These are phyloP conservation scores for Plasmodium berghei DNA, from an alignment of 169 alveolate genomes.

Conservation along the genomic window DNA sequence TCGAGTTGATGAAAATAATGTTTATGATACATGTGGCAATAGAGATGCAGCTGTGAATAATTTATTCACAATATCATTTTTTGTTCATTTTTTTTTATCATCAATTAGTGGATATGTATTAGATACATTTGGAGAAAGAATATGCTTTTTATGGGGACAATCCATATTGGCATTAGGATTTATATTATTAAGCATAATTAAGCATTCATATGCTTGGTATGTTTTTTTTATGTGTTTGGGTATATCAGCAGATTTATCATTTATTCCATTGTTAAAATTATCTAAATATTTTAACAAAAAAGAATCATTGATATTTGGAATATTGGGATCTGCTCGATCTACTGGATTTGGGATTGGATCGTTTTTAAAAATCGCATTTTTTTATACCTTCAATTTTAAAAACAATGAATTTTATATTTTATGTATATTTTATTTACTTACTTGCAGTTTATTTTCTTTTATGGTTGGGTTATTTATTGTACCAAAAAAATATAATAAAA, in stretches of 20 bases:
- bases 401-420: constrained; percentile 49
- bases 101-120: constrained; percentile 57
- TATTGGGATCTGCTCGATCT: constrained; percentile 71
- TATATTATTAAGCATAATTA: constrained; percentile 12
- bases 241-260: constrained; percentile 70
- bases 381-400: constrained; percentile 21
- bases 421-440: constrained; percentile 28
- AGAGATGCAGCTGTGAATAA: constrained; percentile 70
- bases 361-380: constrained; percentile 39
- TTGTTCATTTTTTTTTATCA: constrained; percentile 71
- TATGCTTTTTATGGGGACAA: constrained; percentile 67
- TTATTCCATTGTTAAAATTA: constrained; percentile 66
- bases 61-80: constrained; percentile 58
- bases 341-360: constrained; percentile 48
- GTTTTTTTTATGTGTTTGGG: constrained; percentile 50
- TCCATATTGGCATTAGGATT: constrained; percentile 26
- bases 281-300: constrained; percentile 49
- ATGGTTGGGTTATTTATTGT: constrained; percentile 60
- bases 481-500: constrained; percentile 16
- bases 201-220: constrained; percentile 63
- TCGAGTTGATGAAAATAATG: constrained; percentile 18
- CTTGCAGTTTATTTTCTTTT: constrained; percentile 29
- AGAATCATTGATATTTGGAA: constrained; percentile 70
- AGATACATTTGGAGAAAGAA: constrained; percentile 67
- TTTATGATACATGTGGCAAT: constrained; percentile 56